Evolutionary conservation across 257 asterid genomes (phyloP), one percentile per base, ranked within the genome.

Genomic region (Nicotiana attenuata): DNA sequence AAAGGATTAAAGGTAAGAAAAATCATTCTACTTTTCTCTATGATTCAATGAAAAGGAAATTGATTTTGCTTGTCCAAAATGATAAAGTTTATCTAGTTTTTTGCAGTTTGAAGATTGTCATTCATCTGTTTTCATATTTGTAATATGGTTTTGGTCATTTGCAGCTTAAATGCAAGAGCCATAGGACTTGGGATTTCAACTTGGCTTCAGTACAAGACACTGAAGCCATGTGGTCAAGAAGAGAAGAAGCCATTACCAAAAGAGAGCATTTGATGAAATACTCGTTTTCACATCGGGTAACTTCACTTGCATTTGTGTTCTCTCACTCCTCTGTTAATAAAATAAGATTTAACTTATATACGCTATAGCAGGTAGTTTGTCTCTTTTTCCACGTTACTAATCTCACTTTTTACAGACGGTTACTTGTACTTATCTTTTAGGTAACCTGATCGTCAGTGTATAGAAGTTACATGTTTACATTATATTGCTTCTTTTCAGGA

Each of bases 251-350:
- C 80, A 35, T 85, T 9, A 84, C 85, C 78, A 94, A 88, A 90
- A 86, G 96, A 85, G 95, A 92, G 73, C 90, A 91, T 28, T 89
- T 92, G 90, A 93, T 87, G 91, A 93, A 85, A 80, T 93, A 90
- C 80, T 93, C 98, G 0, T 89, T 87, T 82, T 94, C 97, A 14
- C 94, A 88, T 65, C 78, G 95, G 88, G 98, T 94, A 90, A 83
- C 80, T 45, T 80, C 71, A 11, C 79, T 41, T 73, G 69, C 57
- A 41, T 61, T 81, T 66, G 76, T 14, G 33, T 16, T 8, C 41
- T 35, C 14, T 16, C 79, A 65, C 57, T 19, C 10, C 26, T 38
- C 63, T 5, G 81, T 50, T 50, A 19, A 19, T 15, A 31, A 17
- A 31, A 31, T 7, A 66, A 22, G 52, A 66, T 5, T 29, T 65